Conservation (phyloP, 108 stramenopile genomes). For the Craspedostauros australis region DNA sequence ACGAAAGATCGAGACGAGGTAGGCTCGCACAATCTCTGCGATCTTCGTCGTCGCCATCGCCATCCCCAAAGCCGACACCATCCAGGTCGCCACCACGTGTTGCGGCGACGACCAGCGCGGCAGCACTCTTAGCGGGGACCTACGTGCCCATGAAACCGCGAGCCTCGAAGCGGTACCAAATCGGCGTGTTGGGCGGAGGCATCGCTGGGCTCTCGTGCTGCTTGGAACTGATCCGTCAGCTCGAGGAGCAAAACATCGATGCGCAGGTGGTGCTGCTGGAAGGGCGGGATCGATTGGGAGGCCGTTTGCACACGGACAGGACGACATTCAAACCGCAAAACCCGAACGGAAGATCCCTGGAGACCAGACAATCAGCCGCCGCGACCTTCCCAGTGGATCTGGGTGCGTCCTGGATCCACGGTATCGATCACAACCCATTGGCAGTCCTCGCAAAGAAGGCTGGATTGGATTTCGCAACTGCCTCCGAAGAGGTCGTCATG, state of each 20-base stretch:
- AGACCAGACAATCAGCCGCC: no score
- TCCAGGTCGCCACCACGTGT: no score
- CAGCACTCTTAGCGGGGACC: slow-evolving; percentile 16
- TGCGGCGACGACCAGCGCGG: background rate
- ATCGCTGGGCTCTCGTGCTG: slow-evolving; percentile 47
- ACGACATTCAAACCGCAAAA: slow-evolving; percentile 11
- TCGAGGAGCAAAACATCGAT: slow-evolving; percentile 26
- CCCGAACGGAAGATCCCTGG: no score
- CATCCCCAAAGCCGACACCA: no score
- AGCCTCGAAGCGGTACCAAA: slow-evolving; percentile 20
- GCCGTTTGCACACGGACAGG: slow-evolving; percentile 39
- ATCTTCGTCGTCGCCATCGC: no score
- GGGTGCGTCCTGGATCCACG: slow-evolving; percentile 74
- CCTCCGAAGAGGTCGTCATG: slow-evolving; percentile 51
- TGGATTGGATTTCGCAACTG: slow-evolving; percentile 33
- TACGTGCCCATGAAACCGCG: slow-evolving; percentile 46
- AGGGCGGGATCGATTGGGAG: slow-evolving; percentile 39
- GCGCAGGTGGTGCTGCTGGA: slow-evolving; percentile 42
- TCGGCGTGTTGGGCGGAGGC: slow-evolving; percentile 56
- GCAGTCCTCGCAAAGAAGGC: slow-evolving; percentile 31
- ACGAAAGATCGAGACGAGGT: no score
- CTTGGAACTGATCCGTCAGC: slow-evolving; percentile 28
- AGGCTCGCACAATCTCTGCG: no score
- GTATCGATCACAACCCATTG: slow-evolving; percentile 62
- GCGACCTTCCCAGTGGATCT: slow-evolving; percentile 38